Percentiles rank a stretch among this genome's conserved stretches.
Evolutionary conservation across 208 protist species (phyloP).

Genomic region (Leishmania lainsoni): DNA sequence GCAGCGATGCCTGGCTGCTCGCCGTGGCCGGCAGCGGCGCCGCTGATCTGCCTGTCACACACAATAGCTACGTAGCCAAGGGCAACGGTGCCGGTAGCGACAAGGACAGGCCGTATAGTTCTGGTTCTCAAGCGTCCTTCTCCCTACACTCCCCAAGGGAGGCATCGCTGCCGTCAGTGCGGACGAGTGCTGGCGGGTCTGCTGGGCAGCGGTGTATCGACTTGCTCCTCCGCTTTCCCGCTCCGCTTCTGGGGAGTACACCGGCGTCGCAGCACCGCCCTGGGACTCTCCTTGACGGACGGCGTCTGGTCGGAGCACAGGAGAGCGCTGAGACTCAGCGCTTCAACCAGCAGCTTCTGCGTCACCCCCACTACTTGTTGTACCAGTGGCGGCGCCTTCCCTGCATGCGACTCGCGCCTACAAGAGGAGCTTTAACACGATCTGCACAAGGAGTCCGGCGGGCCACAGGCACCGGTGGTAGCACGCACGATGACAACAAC

Average conservation of each 20-base stretch:
- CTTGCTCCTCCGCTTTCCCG: slow-evolving; percentile 21
- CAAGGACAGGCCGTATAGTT: neutral
- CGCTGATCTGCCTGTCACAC: neutral
- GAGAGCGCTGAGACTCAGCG: neutral
- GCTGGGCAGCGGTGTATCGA: slow-evolving; percentile 19
- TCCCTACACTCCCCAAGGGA: neutral
- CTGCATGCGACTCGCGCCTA: slow-evolving; percentile 18
- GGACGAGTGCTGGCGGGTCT: neutral
- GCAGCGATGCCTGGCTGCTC: slow-evolving; percentile 78
- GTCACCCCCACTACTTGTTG: slow-evolving; percentile 4
- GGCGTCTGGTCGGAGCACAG: neutral
- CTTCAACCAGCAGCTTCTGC: slow-evolving; percentile 31
- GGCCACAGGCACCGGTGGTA: neutral
- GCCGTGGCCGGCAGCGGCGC: slow-evolving; percentile 37
- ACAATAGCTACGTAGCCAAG: neutral
- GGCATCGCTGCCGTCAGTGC: neutral
- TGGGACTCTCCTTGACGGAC: neutral
- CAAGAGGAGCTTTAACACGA: neutral
- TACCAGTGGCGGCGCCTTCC: slow-evolving; percentile 26
- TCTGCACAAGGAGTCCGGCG: neutral
- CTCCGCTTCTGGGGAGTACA: slow-evolving; percentile 17
- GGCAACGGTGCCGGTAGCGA: neutral
- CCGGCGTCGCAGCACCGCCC: neutral
- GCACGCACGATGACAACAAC: neutral
- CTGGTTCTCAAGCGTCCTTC: neutral